Percentiles rank a stretch among this genome's conserved stretches.
These are phyloP conservation scores for Lunularia cruciata DNA, from an alignment of 225 moss, liverwort and hornwort species.

Conservation along the genomic window DNA sequence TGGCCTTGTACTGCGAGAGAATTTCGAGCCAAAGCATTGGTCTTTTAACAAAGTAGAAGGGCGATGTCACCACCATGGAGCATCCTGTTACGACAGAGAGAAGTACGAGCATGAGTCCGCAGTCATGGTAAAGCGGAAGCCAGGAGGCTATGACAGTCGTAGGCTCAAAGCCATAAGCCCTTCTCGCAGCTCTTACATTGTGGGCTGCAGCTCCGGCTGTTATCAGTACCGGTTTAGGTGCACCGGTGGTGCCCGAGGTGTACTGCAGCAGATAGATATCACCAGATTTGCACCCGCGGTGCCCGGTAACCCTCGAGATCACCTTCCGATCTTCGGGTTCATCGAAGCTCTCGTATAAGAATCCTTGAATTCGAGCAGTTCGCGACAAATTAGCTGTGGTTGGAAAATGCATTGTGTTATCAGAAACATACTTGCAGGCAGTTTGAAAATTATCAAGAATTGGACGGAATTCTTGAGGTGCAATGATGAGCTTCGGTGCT, in stretches of 20 bases:
- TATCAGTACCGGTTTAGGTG: slow-evolving; percentile 12
- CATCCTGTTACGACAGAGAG: slow-evolving; percentile 16
- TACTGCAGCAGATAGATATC: slow-evolving; percentile 26
- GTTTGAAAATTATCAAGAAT: neutral
- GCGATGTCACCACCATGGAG: slow-evolving; percentile 7
- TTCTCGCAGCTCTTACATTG: slow-evolving; percentile 11
- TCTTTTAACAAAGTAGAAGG: slow-evolving; percentile 1
- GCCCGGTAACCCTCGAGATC: neutral
- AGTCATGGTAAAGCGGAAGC: slow-evolving; percentile 24
- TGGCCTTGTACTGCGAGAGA: slow-evolving; percentile 3
- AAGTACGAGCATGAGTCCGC: slow-evolving; percentile 21
- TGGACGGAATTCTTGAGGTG: neutral
- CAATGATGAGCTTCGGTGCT: slow-evolving; percentile 6
- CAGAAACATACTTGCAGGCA: neutral
- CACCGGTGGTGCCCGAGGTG: slow-evolving; percentile 19
- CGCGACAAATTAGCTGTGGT: neutral
- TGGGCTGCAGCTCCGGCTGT: slow-evolving; percentile 22
- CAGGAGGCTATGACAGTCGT: slow-evolving; percentile 12
- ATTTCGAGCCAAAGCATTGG: slow-evolving; percentile 19
- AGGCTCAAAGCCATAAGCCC: slow-evolving; percentile 8
- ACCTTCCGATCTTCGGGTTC: neutral
- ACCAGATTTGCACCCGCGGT: slow-evolving; percentile 5
- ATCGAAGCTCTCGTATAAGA: no score
- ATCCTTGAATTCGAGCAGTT: neutral
- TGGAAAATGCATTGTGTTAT: neutral